Base-by-base conservation (phyloP, 1,284 basidiomycete species). In the Tilletia indica region DNA sequence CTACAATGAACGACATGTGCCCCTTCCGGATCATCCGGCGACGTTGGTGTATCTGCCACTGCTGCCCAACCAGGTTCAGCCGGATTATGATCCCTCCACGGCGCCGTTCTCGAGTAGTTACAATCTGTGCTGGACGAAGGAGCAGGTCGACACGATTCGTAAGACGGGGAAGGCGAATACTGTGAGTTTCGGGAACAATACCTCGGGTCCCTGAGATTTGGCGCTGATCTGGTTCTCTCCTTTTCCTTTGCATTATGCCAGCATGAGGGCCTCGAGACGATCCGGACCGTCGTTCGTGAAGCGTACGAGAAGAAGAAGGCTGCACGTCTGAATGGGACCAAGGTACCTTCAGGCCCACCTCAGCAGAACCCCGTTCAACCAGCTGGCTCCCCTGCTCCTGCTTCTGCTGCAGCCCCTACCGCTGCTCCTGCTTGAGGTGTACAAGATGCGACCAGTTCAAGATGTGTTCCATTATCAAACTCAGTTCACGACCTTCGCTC, bases 131-230 rank as follows among this genome's bases (percentile, higher is more conserved):
- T 76, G 75, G 75, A 75, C 71, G 2, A 70, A 70, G 11, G 68
- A 76, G 21, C 73, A 76, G 42, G 71, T 76, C 25, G 67, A 71
- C 42, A 73, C 71, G 14, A 76, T 76, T 51, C 71, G 71, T 2
- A 68, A 66, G 63, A 76, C 75, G 31, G 69, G 70, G 6, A 68
- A 72, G 47, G 74, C 74, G 61, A 72, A 74, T 34, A n/a, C 31
- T n/a, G 75, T 74, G 36, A 71, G 73, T 21, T 31, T 54, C 51
- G 8, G 6, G 11, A 6, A 16, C n/a, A 8, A 12, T 31, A 31
- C 19, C n/a, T 19, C 25, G n/a, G 21, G 12, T 4, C 25, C 16
- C 0, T 31, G 56, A 58, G 21, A 31, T 19, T 54, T 54, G n/a
- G 47, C 47, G 51, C 51, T 54, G 51, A 54, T 19, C n/a, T 19